Evolutionary conservation across 2,329 filamentous ascomycete genomes (phyloP).

Genomic region (Ascochyta koolunga): DNA sequence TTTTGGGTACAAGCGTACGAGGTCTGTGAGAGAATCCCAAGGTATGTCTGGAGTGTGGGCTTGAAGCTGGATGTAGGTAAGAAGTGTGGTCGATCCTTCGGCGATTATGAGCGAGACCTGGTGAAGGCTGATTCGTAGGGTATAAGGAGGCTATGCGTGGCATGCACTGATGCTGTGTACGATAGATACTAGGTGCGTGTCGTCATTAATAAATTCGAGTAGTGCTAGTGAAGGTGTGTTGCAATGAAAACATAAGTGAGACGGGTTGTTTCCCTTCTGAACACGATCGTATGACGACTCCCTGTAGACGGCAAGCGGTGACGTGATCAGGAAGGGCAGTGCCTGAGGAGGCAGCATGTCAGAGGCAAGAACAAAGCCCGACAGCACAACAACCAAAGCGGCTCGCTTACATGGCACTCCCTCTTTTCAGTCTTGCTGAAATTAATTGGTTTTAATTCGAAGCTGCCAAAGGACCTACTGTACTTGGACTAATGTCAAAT

Average conservation of each 20-base stretch:
- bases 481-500: neutral
- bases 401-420: neutral
- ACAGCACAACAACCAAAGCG: neutral
- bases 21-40: neutral
- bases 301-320: neutral
- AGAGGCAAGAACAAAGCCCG: neutral
- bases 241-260: neutral
- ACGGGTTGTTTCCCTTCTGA: neutral
- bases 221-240: neutral
- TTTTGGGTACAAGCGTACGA: neutral
- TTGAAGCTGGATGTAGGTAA: neutral
- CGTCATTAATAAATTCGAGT: neutral
- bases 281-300: neutral
- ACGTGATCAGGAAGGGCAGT: neutral
- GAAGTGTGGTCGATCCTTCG: neutral
- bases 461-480: neutral
- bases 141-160: constrained; percentile 9
- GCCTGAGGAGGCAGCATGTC: neutral
- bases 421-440: neutral
- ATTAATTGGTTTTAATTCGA: too few relatives aligned
- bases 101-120: neutral
- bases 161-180: neutral
- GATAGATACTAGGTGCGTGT: neutral
- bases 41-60: neutral
- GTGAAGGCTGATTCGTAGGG: neutral